A percentile compares a stretch with the other conserved stretches of the same genome.
These are phyloP conservation scores for Boletus sp. DNA, from an alignment of 768 basidiomycete genomes.

Conservation along the genomic window DNA sequence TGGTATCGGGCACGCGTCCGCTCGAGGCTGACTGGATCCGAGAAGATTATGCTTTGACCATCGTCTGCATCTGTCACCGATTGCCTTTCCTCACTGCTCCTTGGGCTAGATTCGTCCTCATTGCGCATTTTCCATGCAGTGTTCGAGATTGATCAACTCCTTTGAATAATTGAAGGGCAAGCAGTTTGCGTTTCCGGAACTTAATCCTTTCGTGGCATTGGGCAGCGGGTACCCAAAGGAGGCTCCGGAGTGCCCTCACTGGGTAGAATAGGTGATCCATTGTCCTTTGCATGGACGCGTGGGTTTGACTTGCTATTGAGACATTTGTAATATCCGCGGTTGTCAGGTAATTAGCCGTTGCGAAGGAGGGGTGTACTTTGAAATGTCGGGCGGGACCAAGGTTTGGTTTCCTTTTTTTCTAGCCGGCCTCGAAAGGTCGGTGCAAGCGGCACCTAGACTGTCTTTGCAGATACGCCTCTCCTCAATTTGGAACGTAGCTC, in stretches of 20 bases:
- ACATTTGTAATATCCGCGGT: too few relatives aligned
- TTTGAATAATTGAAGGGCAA: background rate
- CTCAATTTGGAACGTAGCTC: too few relatives aligned
- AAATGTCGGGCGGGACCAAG: too few relatives aligned
- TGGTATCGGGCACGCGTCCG: background rate
- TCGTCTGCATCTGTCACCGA: background rate
- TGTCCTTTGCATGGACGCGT: background rate
- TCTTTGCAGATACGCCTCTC: too few relatives aligned
- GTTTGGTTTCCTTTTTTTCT: too few relatives aligned
- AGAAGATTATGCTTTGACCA: background rate
- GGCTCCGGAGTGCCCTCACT: too few relatives aligned
- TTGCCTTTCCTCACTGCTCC: background rate
- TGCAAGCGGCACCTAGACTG: too few relatives aligned
- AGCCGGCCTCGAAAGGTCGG: too few relatives aligned
- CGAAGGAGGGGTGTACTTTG: too few relatives aligned
- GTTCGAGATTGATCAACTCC: background rate
- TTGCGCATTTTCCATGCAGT: background rate
- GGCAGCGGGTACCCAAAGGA: background rate
- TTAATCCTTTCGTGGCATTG: background rate
- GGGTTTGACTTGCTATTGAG: background rate
- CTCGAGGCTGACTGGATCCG: background rate
- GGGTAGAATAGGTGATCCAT: background rate
- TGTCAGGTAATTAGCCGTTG: too few relatives aligned
- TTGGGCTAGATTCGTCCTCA: background rate
- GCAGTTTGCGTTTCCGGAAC: background rate